Percentiles rank a stretch among this genome's conserved stretches.
Conservation (phyloP, 805 yeast genomes). For the Jamesozyma jinghongensis region DNA sequence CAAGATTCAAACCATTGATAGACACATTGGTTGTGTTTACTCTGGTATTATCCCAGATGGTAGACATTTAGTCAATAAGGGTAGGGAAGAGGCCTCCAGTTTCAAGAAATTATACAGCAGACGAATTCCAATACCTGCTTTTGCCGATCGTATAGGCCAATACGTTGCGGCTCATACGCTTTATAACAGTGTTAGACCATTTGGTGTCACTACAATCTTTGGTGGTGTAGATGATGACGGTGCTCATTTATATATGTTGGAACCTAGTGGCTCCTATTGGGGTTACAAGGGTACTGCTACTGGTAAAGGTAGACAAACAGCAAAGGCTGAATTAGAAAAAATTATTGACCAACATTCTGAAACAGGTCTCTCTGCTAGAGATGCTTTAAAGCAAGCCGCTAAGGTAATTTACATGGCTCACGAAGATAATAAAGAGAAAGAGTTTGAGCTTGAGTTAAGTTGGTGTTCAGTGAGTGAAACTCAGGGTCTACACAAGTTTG, state of each 20-base stretch:
- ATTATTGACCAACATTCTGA: constrained; percentile 33
- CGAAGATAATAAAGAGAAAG: constrained; percentile 96
- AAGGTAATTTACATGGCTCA: constrained; percentile 88
- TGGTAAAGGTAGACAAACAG: constrained; percentile 98
- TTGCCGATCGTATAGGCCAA: constrained; percentile 80
- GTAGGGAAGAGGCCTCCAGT: constrained; percentile 79
- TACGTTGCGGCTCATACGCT: constrained; percentile 93
- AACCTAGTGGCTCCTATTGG: constrained; percentile 96
- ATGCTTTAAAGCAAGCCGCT: constrained; percentile 91
- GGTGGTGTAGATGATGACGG: constrained; percentile 93
- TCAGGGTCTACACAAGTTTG: constrained; percentile 65
- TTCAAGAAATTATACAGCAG: constrained; percentile 71
- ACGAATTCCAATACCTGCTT: constrained; percentile 68
- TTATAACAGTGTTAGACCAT: constrained; percentile 95
- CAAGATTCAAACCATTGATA: constrained; percentile 86
- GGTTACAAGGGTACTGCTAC: constrained; percentile 97
- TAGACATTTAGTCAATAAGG: constrained; percentile 82
- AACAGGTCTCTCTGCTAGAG: constrained; percentile 54
- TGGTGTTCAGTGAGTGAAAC: constrained; percentile 80
- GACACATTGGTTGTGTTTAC: constrained; percentile 89
- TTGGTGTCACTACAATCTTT: constrained; percentile 84
- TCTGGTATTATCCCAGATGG: constrained; percentile 97
- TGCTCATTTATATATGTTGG: constrained; percentile 89
- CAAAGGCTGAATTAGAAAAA: constrained; percentile 92
- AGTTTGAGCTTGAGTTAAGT: constrained; percentile 86